phyloP scores from a whole-genome alignment of 1,284 basidiomycete species.

The Kwoniella shivajii region DNA sequence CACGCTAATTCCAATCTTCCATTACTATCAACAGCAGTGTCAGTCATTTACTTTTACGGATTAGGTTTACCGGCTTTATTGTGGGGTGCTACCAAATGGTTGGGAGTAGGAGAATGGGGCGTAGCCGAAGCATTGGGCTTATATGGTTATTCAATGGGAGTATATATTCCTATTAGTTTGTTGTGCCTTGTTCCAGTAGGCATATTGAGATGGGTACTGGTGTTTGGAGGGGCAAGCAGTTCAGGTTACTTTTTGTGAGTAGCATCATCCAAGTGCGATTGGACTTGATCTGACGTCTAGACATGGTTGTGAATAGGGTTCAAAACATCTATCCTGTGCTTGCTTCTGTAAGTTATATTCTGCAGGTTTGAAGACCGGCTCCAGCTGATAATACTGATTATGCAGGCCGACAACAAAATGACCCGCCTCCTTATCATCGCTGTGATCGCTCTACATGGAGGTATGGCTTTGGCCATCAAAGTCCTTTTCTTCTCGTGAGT shows the following conservation, averaged over 20 bases:
- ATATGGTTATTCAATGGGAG: slow-evolving; percentile 58
- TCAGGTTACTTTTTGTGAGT: slow-evolving; percentile 78
- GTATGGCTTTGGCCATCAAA: slow-evolving; percentile 78
- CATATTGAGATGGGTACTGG: slow-evolving; percentile 76
- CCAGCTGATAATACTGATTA: not conserved
- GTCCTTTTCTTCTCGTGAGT: slow-evolving; percentile 79
- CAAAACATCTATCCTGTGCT: slow-evolving; percentile 87
- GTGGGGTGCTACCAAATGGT: slow-evolving; percentile 68
- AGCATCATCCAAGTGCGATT: not conserved
- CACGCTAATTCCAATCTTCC: slow-evolving; percentile 64
- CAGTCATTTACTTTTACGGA: slow-evolving; percentile 82
- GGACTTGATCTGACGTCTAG: not conserved
- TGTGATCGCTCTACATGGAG: slow-evolving; percentile 70
- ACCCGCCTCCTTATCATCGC: slow-evolving; percentile 74
- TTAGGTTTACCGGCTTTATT: slow-evolving; percentile 74
- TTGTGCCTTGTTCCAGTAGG: slow-evolving; percentile 78
- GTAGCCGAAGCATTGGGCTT: slow-evolving; percentile 65
- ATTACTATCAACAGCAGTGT: slow-evolving; percentile 75
- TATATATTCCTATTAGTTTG: slow-evolving; percentile 64
- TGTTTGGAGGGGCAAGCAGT: slow-evolving; percentile 67
- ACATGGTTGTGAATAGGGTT: slow-evolving; percentile 45
- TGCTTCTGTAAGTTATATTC: slow-evolving; percentile 64
- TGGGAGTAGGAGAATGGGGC: slow-evolving; percentile 82
- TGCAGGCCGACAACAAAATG: slow-evolving; percentile 77
- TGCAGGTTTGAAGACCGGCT: not conserved